Evolutionary conservation across 108 stramenopile species (phyloP), one percentile per base, ranked within the genome.

Genomic region (Nannochloropsis oceanica): DNA sequence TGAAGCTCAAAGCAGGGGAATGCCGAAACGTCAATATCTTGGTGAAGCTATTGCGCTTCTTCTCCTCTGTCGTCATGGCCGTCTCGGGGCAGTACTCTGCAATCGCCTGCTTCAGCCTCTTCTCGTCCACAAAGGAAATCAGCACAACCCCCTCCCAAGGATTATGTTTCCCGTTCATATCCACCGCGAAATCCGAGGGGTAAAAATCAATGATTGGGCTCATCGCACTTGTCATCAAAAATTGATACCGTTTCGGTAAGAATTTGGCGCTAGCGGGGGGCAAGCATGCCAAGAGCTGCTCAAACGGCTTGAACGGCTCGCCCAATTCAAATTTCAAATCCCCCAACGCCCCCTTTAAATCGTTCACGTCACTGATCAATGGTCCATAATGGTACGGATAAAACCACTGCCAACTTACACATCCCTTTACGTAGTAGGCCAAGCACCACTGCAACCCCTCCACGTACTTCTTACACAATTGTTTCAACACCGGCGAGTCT

Each of bases 341-440:
- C 12, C 43, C 50, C 44, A 79, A 26, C 50, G 79, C 81, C 1
- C 81, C 59, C 59, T 18, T n/a, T 10, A 73, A n/a, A 0, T 24
- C 14, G 13, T 24, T 46, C 90, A 98, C 91, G 91, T 99, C 98
- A 0, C 96, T 95, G 25, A 94, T 90, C 14, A 97, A 91, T 0
- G 98, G 97, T 43, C 89, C 93, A 90, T 99, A 99, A 87, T 97
- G 90, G 88, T 96, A 94, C 12, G 97, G 97, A 86, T 95, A 99
- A 90, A 94, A 99, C 97, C 97, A 99, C 85, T 93, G 92, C 98
- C 98, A 99, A 87, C 93, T 94, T 11, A 84, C 86, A 90, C 96
- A 96, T 81, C 98, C 98, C 82, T 95, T 91, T 89, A 98, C 96
- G 87, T 99, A 99, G 90, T 99, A 99, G 50, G 94, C 93, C 89